phyloP scores from a whole-genome alignment of 2,329 filamentous ascomycete species.

The Chrysosphaeria jannelii region DNA sequence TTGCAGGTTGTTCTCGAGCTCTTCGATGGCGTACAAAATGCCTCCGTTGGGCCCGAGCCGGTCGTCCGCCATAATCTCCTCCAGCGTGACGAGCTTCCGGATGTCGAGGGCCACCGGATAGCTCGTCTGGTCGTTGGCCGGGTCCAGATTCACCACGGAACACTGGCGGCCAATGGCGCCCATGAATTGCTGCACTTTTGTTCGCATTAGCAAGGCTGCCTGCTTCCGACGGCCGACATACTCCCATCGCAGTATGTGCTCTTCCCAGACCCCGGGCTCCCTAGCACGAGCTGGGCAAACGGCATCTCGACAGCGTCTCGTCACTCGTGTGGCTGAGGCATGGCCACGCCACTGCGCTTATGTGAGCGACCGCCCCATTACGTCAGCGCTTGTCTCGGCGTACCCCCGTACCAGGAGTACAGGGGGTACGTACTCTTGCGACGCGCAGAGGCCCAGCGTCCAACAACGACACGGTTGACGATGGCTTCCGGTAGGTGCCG shows the following conservation, averaged over 20 bases:
- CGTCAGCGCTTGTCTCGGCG: not conserved
- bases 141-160: constrained; percentile 87
- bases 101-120: constrained; percentile 83
- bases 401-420: not conserved
- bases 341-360: not conserved
- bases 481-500: too few species aligned
- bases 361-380: not conserved
- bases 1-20: constrained; percentile 77
- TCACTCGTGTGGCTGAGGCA: too few species aligned
- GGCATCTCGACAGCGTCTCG: constrained; percentile 19
- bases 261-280: constrained; percentile 86
- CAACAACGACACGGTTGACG: too few species aligned
- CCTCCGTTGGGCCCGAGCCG: constrained; percentile 76
- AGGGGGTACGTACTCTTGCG: too few species aligned
- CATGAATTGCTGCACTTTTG: constrained; percentile 77
- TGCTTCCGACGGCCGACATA: too few species aligned
- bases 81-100: constrained; percentile 59
- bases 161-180: constrained; percentile 82
- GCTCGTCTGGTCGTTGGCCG: constrained; percentile 74
- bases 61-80: constrained; percentile 85
- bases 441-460: too few species aligned
- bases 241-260: constrained; percentile 95
- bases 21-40: constrained; percentile 76
- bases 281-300: constrained; percentile 54
- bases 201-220: not conserved